Conservation (phyloP, 495 filamentous ascomycete species). For the Pyronema omphalodes region DNA sequence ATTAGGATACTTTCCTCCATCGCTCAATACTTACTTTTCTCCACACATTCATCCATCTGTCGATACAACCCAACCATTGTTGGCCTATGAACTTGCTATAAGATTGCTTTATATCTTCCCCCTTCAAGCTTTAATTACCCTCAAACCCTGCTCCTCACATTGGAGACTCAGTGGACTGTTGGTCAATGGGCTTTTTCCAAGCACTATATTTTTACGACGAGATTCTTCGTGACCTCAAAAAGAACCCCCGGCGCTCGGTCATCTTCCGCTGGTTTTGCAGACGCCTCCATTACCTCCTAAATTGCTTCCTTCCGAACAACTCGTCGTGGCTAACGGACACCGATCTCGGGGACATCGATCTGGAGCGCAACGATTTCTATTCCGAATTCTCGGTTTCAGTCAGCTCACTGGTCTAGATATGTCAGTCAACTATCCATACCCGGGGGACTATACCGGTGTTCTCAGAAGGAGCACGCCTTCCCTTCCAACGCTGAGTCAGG, state of each 20-base stretch:
- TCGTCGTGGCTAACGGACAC: slow-evolving; percentile 3
- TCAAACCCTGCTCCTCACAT: background rate
- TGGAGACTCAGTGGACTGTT: background rate
- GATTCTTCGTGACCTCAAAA: background rate
- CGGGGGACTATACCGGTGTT: background rate
- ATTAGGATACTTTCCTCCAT: no score
- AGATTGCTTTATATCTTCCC: background rate
- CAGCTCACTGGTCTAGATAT: background rate
- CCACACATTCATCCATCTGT: no score
- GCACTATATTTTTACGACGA: background rate
- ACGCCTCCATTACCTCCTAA: background rate
- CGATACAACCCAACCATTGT: no score
- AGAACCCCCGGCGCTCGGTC: background rate
- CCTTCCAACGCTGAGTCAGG: background rate
- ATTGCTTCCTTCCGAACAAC: background rate
- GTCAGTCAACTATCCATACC: background rate
- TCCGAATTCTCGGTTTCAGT: slow-evolving; percentile 4
- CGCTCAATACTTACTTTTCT: no score
- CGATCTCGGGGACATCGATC: background rate
- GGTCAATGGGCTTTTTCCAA: slow-evolving; percentile 1
- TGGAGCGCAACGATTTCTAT: slow-evolving; percentile 4
- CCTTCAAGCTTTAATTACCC: background rate
- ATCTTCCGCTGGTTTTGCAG: background rate
- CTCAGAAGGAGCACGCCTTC: background rate
- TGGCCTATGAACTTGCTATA: background rate